Percentiles rank a stretch among this genome's conserved stretches.
Conservation (phyloP, 2,329 filamentous ascomycete species). For the Scedosporium aurantiacum region DNA sequence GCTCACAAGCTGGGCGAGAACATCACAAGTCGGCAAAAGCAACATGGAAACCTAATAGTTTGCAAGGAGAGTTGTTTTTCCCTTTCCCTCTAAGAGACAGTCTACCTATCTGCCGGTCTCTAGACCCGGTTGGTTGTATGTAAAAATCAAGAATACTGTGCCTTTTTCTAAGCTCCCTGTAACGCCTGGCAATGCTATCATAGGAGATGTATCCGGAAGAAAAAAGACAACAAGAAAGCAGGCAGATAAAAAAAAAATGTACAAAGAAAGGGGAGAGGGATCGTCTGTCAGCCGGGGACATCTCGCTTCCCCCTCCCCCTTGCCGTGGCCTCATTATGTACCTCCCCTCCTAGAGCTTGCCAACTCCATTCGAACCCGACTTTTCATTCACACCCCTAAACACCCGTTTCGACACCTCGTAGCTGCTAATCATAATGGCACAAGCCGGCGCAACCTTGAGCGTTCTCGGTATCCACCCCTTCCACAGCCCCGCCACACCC, state of each 20-base stretch:
- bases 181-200: constrained; percentile 1
- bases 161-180: neutral
- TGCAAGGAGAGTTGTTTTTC: no score
- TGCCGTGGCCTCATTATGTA: neutral
- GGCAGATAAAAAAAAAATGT: neutral
- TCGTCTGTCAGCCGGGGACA: no score
- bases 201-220: neutral
- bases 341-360: neutral
- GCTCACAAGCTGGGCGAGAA: no score
- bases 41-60: no score
- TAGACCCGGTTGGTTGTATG: neutral
- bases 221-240: neutral
- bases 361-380: constrained; percentile 6
- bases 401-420: constrained; percentile 87
- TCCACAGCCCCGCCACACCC: constrained; percentile 71
- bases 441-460: constrained; percentile 93
- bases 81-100: neutral
- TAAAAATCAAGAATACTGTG: neutral
- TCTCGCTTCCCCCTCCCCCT: no score
- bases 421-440: constrained; percentile 98
- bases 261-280: neutral
- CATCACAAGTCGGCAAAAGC: no score
- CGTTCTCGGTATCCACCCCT: constrained; percentile 81
- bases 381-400: constrained; percentile 63
- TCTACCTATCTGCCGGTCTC: neutral